Evolutionary conservation across 2,329 filamentous ascomycete species (phyloP).

Genomic region (Fusarium lateritium): DNA sequence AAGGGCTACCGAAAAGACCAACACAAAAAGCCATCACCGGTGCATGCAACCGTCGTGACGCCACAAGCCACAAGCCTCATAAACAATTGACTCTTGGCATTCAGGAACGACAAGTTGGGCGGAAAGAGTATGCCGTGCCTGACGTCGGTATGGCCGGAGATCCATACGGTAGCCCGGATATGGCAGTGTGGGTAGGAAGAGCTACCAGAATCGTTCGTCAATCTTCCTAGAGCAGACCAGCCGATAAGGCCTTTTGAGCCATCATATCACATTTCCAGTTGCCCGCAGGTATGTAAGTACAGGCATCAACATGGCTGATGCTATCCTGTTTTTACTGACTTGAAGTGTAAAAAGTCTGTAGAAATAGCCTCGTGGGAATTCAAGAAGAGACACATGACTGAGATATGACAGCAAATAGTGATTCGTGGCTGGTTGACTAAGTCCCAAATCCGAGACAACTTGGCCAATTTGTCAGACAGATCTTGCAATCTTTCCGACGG

Average conservation of each 20-base stretch:
- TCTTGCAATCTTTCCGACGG: constrained; percentile 8
- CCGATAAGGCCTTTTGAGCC: not conserved
- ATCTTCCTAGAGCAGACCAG: not conserved
- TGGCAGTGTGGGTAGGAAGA: constrained; percentile 11
- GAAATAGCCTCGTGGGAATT: not conserved
- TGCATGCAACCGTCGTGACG: constrained; percentile 13
- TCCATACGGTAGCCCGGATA: constrained; percentile 25
- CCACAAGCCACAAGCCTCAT: constrained; percentile 6
- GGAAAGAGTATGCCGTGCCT: constrained; percentile 6
- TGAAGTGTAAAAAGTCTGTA: not conserved
- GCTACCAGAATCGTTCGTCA: not conserved
- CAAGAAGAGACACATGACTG: not conserved
- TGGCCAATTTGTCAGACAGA: constrained; percentile 9
- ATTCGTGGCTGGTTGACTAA: constrained; percentile 2
- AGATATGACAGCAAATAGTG: constrained; percentile 7
- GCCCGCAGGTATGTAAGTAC: not conserved
- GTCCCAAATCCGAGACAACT: constrained; percentile 20
- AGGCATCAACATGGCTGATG: not conserved
- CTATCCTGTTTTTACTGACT: not conserved
- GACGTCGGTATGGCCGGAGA: constrained; percentile 16
- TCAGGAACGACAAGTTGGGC: constrained; percentile 7
- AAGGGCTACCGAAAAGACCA: not conserved
- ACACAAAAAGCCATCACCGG: not conserved
- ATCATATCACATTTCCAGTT: not conserved
- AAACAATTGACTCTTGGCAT: constrained; percentile 1